These are phyloP conservation scores for Penicillium coprophilum DNA, from an alignment of 495 filamentous ascomycete genomes.

Conservation along the genomic window DNA sequence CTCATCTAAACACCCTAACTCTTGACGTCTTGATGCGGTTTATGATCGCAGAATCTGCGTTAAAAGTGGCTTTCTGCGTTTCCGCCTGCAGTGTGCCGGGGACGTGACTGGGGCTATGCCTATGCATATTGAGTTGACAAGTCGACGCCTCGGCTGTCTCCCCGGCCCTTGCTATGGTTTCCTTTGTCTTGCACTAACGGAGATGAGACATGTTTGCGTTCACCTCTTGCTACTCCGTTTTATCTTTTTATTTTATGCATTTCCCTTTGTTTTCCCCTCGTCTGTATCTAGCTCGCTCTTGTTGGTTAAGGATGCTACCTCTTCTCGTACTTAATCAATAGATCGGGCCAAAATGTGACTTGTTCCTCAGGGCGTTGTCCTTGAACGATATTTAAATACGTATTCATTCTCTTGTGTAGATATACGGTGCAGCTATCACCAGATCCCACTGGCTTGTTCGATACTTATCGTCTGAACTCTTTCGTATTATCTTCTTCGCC, in stretches of 20 bases:
- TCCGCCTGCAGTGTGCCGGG: slow-evolving; percentile 29
- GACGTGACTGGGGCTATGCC: slow-evolving; percentile 14
- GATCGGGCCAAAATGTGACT: slow-evolving; percentile 48
- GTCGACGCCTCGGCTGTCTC: slow-evolving; percentile 1
- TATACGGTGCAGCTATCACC: neutral
- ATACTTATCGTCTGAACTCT: neutral
- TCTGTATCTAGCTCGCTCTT: slow-evolving; percentile 44
- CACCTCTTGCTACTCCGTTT: slow-evolving; percentile 44
- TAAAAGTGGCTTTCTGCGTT: slow-evolving; percentile 52
- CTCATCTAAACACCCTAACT: slow-evolving; percentile 51
- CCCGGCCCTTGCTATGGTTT: slow-evolving; percentile 35
- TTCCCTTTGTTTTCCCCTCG: slow-evolving; percentile 20
- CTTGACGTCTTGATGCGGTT: slow-evolving; percentile 46
- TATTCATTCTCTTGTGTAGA: neutral
- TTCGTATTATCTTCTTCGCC: neutral
- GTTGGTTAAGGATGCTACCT: slow-evolving; percentile 45
- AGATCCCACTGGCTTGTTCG: neutral
- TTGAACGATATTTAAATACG: slow-evolving; percentile 14
- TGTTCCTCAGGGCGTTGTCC: slow-evolving; percentile 37
- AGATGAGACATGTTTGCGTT: slow-evolving; percentile 47
- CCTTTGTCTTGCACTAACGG: slow-evolving; percentile 43
- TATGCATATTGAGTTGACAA: slow-evolving; percentile 19
- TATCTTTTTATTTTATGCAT: slow-evolving; percentile 31
- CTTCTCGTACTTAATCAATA: slow-evolving; percentile 44
- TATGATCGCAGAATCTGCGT: slow-evolving; percentile 48